A percentile compares a stretch with the other conserved stretches of the same genome.
phyloP scores from a whole-genome alignment of 2,329 filamentous ascomycete genomes.

The Xylaria sp. region DNA sequence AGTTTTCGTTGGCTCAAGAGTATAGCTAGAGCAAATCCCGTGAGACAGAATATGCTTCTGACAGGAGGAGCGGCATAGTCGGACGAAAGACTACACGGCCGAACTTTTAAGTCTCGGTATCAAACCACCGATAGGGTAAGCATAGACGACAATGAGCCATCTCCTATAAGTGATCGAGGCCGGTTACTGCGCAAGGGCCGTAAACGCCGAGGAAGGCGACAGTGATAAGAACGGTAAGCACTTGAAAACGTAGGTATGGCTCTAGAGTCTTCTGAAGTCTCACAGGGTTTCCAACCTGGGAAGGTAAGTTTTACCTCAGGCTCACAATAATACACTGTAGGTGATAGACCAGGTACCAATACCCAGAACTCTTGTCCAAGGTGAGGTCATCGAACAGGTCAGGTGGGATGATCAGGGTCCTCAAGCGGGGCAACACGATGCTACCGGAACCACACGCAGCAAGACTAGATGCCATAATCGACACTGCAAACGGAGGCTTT shows the following conservation, averaged over 20 bases:
- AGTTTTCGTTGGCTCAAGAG: constrained; percentile 7
- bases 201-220: constrained; percentile 31
- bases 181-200: constrained; percentile 25
- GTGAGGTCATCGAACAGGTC: constrained; percentile 42
- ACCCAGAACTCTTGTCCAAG: constrained; percentile 29
- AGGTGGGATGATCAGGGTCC: constrained; percentile 43
- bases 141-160: constrained; percentile 1
- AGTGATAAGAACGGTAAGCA: constrained; percentile 24
- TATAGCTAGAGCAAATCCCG: background rate
- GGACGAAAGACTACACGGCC: background rate
- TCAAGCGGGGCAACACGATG: constrained; percentile 40
- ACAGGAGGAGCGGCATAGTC: constrained; percentile 7
- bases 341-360: constrained; percentile 15
- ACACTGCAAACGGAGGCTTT: constrained; percentile 18
- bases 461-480: constrained; percentile 33
- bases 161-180: constrained; percentile 8
- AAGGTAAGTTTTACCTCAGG: constrained; percentile 34
- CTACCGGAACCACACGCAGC: constrained; percentile 37
- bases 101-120: constrained; percentile 3
- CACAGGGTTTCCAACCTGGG: constrained; percentile 32
- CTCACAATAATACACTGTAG: constrained; percentile 17
- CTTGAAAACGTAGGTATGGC: constrained; percentile 14
- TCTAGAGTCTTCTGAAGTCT: constrained; percentile 24
- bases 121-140: constrained; percentile 13
- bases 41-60: background rate